These are phyloP conservation scores for Gomphus sp. DNA, from an alignment of 1,284 basidiomycete species.

Conservation along the genomic window DNA sequence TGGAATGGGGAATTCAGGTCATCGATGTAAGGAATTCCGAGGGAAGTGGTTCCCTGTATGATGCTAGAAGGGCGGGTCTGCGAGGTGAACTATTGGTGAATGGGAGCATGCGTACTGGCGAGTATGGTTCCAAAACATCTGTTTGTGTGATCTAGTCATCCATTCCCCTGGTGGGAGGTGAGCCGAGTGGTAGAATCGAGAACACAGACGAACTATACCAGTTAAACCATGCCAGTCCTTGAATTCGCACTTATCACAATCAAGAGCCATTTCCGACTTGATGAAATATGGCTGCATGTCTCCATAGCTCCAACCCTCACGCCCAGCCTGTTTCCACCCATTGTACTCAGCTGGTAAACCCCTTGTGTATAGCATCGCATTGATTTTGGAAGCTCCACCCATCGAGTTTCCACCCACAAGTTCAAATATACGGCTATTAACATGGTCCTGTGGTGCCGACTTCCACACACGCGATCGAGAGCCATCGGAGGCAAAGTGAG, in stretches of 20 bases:
- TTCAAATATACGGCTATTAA: not conserved
- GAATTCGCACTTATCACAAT: no score
- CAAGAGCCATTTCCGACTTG: conserved; percentile 20
- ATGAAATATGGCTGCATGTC: conserved; percentile 29
- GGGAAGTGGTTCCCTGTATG: conserved; percentile 12
- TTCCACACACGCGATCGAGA: not conserved
- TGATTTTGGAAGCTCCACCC: conserved; percentile 36
- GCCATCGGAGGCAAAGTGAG: no score
- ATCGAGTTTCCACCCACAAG: conserved; percentile 24
- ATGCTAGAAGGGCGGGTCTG: not conserved
- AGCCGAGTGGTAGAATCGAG: no score
- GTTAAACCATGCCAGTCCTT: no score
- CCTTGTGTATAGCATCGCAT: conserved; percentile 30
- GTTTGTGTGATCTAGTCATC: not conserved
- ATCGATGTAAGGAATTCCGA: conserved; percentile 18
- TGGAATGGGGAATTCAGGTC: conserved; percentile 22
- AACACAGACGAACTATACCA: no score
- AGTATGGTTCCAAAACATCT: not conserved
- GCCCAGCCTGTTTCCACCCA: conserved; percentile 24
- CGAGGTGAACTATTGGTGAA: no score
- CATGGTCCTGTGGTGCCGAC: not conserved
- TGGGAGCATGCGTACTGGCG: conserved; percentile 5
- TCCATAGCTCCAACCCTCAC: conserved; percentile 28
- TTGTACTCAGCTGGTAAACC: conserved; percentile 29
- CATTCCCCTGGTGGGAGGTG: no score